phyloP scores from a whole-genome alignment of 371 early-diverging fungal species.

The Rhizoclosmatium hyalinum region DNA sequence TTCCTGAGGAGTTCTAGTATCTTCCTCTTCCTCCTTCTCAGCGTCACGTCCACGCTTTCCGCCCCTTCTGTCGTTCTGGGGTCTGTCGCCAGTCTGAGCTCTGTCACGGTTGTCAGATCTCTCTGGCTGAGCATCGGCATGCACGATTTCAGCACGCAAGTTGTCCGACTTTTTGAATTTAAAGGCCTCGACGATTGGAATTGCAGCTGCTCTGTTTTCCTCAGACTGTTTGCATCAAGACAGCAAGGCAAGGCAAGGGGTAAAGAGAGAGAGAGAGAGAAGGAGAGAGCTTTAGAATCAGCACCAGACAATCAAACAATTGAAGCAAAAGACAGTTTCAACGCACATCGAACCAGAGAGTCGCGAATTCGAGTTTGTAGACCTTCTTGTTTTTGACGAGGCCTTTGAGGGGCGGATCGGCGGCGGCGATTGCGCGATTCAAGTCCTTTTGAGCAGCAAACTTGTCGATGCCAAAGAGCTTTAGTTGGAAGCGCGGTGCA shows the following conservation, averaged over 20 bases:
- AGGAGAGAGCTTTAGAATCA: neutral
- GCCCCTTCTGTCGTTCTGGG: slow-evolving; percentile 9
- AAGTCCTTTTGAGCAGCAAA: slow-evolving; percentile 36
- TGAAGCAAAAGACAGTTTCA: neutral
- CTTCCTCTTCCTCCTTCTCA: slow-evolving; percentile 25
- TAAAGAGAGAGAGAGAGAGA: neutral
- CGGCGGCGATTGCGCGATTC: slow-evolving; percentile 33
- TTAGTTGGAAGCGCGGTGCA: slow-evolving; percentile 26
- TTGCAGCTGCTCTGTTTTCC: slow-evolving; percentile 46
- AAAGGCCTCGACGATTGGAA: slow-evolving; percentile 49
- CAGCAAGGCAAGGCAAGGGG: neutral
- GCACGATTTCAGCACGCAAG: slow-evolving; percentile 43
- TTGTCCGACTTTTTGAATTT: slow-evolving; percentile 46
- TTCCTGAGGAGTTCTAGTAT: slow-evolving; percentile 65
- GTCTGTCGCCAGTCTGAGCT: neutral
- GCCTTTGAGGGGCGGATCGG: slow-evolving; percentile 19
- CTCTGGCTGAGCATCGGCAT: slow-evolving; percentile 1
- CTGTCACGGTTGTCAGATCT: slow-evolving; percentile 9
- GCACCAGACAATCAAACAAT: neutral
- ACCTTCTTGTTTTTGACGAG: slow-evolving; percentile 52
- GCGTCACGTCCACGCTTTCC: slow-evolving; percentile 8
- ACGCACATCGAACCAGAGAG: slow-evolving; percentile 54
- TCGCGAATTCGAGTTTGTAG: slow-evolving; percentile 55
- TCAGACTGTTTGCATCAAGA: slow-evolving; percentile 46
- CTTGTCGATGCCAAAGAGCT: slow-evolving; percentile 38